Base-by-base conservation (phyloP, 2,329 filamentous ascomycete species). In the Monilinia polystroma region DNA sequence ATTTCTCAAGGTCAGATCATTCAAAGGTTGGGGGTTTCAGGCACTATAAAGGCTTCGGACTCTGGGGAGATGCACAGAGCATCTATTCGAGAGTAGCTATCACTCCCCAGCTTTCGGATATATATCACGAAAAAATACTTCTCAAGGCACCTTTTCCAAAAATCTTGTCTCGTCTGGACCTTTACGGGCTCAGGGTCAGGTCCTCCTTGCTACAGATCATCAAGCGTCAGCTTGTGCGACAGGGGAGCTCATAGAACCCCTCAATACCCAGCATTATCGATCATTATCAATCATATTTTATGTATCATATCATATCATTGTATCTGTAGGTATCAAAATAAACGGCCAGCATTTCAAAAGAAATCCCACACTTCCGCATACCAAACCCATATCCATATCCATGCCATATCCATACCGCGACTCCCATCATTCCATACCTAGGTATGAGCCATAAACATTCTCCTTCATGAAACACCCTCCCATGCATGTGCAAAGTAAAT, bases 401-500 rank as follows among this genome's bases (percentile, higher is more conserved):
- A 57, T 18, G 23, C 35, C 55, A 57, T 10, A 43, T 45, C 16
- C 38, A 32, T 45, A 14, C 20, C 45, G 20, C 45, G 29, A 51
- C 26, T 18, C 47, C 57, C 57, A 23, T 16, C 14, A 12, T 6
- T 18, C 14, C 58, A 60, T 26, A 16, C 41, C 14, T 16, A 12
- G 10, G 38, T 14, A 38, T 26, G n/a, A 60, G 18, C 14, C 45
- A 18, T 26, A 12, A 47, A 29, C 11, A n/a, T 29, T 29, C 43
- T 60, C 57, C 18, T 18, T 23, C 58, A 26, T 38, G 3, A 60
- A 60, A 60, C 58, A 51, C 45, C 58, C 23, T n/a, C 41, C 32
- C 57, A 35, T 51, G 23, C 47, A 26, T 49, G n/a, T 35, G 29
- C 20, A 51, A 26, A 38, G 2, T 4, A 23, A 55, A 23, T 8